Evolutionary conservation across 257 asterid genomes (phyloP).

Genomic region (Nicotiana tabacum): DNA sequence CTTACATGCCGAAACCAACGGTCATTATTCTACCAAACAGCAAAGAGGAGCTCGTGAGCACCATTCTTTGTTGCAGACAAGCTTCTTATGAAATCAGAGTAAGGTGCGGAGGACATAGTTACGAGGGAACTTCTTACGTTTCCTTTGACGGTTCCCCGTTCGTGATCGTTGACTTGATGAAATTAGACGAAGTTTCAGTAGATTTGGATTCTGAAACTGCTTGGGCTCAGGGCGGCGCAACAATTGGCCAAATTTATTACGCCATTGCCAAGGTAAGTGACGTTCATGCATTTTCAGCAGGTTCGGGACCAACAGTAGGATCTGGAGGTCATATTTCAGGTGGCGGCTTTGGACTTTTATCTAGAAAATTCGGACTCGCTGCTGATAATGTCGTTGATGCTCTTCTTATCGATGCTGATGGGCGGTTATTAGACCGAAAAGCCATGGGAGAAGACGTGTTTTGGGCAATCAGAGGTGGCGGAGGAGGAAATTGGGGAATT

Average conservation of each 20-base stretch:
- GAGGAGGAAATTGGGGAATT: constrained; percentile 69
- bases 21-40: constrained; percentile 56
- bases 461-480: constrained; percentile 92
- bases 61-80: constrained; percentile 38
- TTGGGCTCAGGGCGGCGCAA: constrained; percentile 75
- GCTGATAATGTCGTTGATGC: constrained; percentile 78
- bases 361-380: constrained; percentile 66
- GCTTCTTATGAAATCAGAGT: constrained; percentile 45
- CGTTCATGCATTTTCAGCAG: constrained; percentile 51
- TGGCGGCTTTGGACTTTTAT: constrained; percentile 66
- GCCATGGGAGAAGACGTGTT: constrained; percentile 79
- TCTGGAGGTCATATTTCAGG: constrained; percentile 71
- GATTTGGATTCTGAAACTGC: constrained; percentile 33
- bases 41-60: constrained; percentile 37
- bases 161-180: constrained; percentile 60
- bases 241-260: constrained; percentile 55
- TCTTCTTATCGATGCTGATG: constrained; percentile 47
- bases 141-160: constrained; percentile 39
- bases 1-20: constrained; percentile 44
- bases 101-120: constrained; percentile 76
- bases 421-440: constrained; percentile 43
- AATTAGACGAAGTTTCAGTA: constrained; percentile 33
- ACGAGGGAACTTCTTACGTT: constrained; percentile 62
- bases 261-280: constrained; percentile 36
- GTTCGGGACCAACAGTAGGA: constrained; percentile 82